Base-by-base conservation (phyloP, 495 filamentous ascomycete genomes). In the Xylaria intraflava region DNA sequence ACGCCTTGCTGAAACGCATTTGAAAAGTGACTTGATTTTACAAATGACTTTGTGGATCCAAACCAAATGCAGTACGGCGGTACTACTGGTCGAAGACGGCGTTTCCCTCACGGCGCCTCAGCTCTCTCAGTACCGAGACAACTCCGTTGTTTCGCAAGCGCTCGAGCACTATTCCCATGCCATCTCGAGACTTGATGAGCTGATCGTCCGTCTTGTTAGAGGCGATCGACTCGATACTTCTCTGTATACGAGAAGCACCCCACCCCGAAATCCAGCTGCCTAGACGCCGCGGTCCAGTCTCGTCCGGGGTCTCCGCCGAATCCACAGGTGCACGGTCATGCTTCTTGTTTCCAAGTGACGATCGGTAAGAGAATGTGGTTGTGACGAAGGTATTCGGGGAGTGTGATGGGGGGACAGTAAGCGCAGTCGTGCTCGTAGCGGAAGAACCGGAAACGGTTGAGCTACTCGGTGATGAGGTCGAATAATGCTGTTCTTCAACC, bases 161-260 rank as follows among this genome's bases (percentile, higher is more conserved):
- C 68, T 94, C 88, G 22, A 99, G 76, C 14, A 99, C 92, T 39
- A 96, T 82, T 50, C 85, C 87, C 93, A 99, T 96, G 16, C 94
- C 93, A 65, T 96, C 84, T 60, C 90, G 89, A 65, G 88, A 91
- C 65, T 91, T 94, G 49, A 85, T 75, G 49, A 97, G 74, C 36
- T 90, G 88, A 53, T 90, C 86, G 43, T 84, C 78, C 47, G 93
- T 94, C 50, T 89, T 83, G 53, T 83, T 88, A 43, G 92, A 77
- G 0, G 89, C 91, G 40, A 97, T 88, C 31, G 84, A 70, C 73
- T 99, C 93, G 62, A 99, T 95, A 51, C 85, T 94, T 19, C 86
- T 76, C 69, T 95, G 88, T 41, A 97, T 82, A 9, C 88, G 85
- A 4, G 78, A 79, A 11, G 88, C 90, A 5, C 89, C 89, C 76